Evolutionary conservation across 192 early-diverging fungal species (phyloP).

Genomic region (Backusella tarrabulga): DNA sequence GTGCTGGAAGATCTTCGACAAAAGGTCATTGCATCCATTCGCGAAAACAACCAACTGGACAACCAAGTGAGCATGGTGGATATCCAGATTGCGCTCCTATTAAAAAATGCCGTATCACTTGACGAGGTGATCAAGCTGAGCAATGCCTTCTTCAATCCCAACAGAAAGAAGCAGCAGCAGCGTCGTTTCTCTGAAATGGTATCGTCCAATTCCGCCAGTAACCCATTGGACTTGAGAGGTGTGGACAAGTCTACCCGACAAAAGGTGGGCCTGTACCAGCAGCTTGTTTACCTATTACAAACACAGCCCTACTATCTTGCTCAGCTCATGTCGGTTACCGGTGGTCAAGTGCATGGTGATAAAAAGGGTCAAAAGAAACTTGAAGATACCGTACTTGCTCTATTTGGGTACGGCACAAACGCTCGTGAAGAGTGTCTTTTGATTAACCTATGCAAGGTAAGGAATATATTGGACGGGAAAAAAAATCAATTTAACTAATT

Average conservation of each 20-base stretch:
- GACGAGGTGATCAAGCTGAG: constrained; percentile 83
- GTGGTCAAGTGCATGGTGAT: constrained; percentile 69
- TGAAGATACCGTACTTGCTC: constrained; percentile 85
- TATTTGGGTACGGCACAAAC: constrained; percentile 98
- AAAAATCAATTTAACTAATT: not conserved
- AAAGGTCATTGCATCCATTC: constrained; percentile 82
- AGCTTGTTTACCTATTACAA: constrained; percentile 96
- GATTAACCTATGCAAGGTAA: constrained; percentile 89
- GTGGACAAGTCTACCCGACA: constrained; percentile 85
- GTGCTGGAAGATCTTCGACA: constrained; percentile 79
- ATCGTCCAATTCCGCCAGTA: constrained; percentile 19
- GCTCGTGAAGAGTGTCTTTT: constrained; percentile 94
- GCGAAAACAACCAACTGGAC: constrained; percentile 84
- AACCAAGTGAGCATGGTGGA: constrained; percentile 84
- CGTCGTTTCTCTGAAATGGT: constrained; percentile 45
- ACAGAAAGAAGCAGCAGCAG: constrained; percentile 44
- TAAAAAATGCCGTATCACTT: constrained; percentile 93
- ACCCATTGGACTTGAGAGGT: constrained; percentile 67
- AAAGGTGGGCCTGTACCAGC: constrained; percentile 81
- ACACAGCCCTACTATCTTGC: constrained; percentile 94
- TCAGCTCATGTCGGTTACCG: constrained; percentile 82
- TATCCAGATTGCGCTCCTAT: constrained; percentile 93
- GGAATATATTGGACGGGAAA: too few relatives aligned
- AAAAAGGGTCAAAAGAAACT: constrained; percentile 75
- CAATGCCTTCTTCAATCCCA: constrained; percentile 22